Conservation (phyloP, 2,329 filamentous ascomycete species). For the Chlorencoelia australis region DNA sequence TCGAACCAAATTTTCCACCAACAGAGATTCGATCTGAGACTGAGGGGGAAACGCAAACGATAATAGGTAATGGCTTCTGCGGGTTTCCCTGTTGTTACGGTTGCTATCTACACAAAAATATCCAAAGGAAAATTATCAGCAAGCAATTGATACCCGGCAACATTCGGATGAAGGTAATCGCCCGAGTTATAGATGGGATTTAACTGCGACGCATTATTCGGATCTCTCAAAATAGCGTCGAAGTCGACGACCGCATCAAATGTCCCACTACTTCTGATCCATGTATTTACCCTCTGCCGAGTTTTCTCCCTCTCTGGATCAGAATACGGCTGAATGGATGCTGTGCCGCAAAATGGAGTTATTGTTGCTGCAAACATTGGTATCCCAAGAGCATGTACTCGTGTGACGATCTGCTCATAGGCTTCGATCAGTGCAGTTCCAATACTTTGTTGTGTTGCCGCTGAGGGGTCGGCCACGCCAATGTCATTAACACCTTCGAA, state of each 20-base stretch:
- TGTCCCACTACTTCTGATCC: slow-evolving; percentile 43
- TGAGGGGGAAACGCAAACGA: no score
- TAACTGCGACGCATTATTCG: slow-evolving; percentile 38
- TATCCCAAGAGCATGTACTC: slow-evolving; percentile 44
- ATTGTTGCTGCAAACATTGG: slow-evolving; percentile 54
- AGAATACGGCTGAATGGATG: slow-evolving; percentile 41
- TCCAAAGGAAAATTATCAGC: slow-evolving; percentile 48
- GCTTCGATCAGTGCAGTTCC: slow-evolving; percentile 44
- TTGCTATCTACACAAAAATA: no score
- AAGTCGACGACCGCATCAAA: slow-evolving; percentile 57
- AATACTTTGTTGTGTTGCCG: slow-evolving; percentile 37
- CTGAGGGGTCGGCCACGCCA: slow-evolving; percentile 38
- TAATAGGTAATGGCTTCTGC: no score
- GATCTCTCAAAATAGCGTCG: slow-evolving; percentile 44
- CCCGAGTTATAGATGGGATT: slow-evolving; percentile 44
- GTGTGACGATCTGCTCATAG: slow-evolving; percentile 45
- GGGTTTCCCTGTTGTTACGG: no score
- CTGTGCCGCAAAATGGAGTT: slow-evolving; percentile 47
- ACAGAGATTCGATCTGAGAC: no score
- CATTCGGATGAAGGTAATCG: slow-evolving; percentile 55
- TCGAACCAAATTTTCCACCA: no score
- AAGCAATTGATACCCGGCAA: slow-evolving; percentile 47
- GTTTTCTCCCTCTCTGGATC: slow-evolving; percentile 44
- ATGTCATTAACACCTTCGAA: slow-evolving; percentile 66
- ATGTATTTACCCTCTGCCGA: slow-evolving; percentile 47